Base-by-base conservation (phyloP, 2,329 filamentous ascomycete genomes). In the Cercospora canescens region DNA sequence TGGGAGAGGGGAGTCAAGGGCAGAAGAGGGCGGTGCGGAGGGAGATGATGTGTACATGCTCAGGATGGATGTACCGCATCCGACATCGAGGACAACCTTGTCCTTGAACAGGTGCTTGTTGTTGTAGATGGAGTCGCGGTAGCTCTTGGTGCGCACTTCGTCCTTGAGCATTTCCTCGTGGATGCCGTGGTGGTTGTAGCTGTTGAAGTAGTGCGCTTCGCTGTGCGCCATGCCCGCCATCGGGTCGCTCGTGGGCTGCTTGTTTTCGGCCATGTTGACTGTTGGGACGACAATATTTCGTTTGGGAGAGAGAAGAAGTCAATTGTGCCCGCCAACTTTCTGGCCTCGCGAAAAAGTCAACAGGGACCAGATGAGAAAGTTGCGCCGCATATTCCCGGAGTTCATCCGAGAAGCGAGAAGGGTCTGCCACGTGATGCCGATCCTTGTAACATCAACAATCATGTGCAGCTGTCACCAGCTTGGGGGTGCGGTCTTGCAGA, bases 201-300 rank as follows among this genome's bases (percentile, higher is more conserved):
- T 97, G 84, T 97, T 98, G 85, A 98, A 98, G 86, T 98, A 99
- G 82, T 98, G 95, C 81, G 96, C 93, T 86, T 99, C 95, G 71
- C 94, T 95, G 83, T 97, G 94, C 79, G 92, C 91, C 87, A 97
- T 89, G 74, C 83, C 70, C 35, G 89, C 88, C 80, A 91, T 85
- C 58, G 68, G 70, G 60, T 76, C 74, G 56, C 71, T 68, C 64
- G 67, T 63, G 30, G 65, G 62, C 8, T 66, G 62, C 63, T 67
- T 63, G 52, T 60, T 50, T 28, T 66, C 64, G 60, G 64, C 60
- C 54, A 50, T 65, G 41, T 64, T 60, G 26, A 62, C 62, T 62
- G 64, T 56, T 30, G 52, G n/a, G 39, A 41, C 21, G 21, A 11
- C 24, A 34, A 11, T 34, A 4, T 34, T 16, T 21, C 6, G 24